Evolutionary conservation across 768 basidiomycete species (phyloP).

Genomic region (Saitozyma sp.): DNA sequence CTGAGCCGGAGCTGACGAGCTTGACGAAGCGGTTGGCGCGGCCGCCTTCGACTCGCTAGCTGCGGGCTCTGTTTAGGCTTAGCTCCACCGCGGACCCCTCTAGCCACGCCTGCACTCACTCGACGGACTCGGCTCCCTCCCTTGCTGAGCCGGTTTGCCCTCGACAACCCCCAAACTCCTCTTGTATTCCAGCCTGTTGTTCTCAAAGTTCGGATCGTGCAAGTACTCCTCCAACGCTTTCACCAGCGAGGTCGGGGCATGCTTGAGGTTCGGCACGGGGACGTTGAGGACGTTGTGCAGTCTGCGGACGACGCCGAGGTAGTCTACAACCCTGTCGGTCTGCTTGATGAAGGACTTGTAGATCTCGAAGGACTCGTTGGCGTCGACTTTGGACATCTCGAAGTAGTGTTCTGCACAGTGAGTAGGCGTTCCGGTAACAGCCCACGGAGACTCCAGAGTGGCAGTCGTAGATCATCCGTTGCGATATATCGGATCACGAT

Average conservation of each 20-base stretch:
- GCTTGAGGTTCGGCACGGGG: slow-evolving; percentile 88
- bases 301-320: slow-evolving; percentile 85
- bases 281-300: slow-evolving; percentile 90
- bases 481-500: not conserved
- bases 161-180: slow-evolving; percentile 71
- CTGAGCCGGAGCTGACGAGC: slow-evolving; percentile 18
- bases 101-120: slow-evolving; percentile 8
- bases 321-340: slow-evolving; percentile 86
- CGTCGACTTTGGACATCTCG: slow-evolving; percentile 95
- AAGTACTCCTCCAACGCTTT: slow-evolving; percentile 92
- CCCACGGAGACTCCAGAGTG: not conserved
- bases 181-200: slow-evolving; percentile 89
- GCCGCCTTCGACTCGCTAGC: not conserved
- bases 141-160: slow-evolving; percentile 37
- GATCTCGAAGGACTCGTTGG: slow-evolving; percentile 74
- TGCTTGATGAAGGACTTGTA: slow-evolving; percentile 95
- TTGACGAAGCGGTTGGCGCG: slow-evolving; percentile 28
- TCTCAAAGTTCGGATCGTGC: slow-evolving; percentile 93
- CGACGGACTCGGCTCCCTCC: slow-evolving; percentile 23
- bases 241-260: slow-evolving; percentile 90
- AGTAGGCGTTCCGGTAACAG: not conserved
- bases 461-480: not conserved
- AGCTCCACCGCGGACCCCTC: too few species aligned
- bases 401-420: slow-evolving; percentile 77
- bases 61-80: not conserved